Percentiles rank a stretch among this genome's conserved stretches.
These are phyloP conservation scores for Suhomyces yuchorum DNA, from an alignment of 1,139 yeast species.

Conservation along the genomic window DNA sequence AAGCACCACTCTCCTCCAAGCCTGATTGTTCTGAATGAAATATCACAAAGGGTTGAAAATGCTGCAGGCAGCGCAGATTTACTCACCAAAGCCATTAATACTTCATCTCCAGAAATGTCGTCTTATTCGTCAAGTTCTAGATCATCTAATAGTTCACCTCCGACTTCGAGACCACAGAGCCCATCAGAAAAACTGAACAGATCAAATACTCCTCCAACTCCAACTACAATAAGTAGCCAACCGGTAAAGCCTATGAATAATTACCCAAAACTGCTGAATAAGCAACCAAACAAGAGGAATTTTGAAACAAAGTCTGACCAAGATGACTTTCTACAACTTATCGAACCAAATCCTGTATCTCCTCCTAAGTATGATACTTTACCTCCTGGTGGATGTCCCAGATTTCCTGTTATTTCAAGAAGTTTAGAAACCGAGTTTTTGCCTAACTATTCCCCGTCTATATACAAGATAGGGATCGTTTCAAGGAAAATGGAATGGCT, in stretches of 20 bases:
- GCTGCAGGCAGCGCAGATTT: constrained; percentile 8
- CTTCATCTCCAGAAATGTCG: constrained; percentile 10
- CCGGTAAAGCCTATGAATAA: neutral
- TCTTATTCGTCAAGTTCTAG: constrained; percentile 12
- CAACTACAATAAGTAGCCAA: constrained; percentile 1
- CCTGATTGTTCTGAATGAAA: neutral
- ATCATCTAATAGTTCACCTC: constrained; percentile 13
- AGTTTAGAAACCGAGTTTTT: constrained; percentile 21
- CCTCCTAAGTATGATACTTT: constrained; percentile 51
- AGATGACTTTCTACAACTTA: constrained; percentile 32
- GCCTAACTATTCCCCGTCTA: constrained; percentile 59
- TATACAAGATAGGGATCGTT: constrained; percentile 55
- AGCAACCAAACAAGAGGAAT: neutral
- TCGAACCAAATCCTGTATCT: constrained; percentile 53
- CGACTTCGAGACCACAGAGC: constrained; percentile 13
- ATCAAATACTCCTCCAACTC: constrained; percentile 13
- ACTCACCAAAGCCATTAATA: constrained; percentile 1
- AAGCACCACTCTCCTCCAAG: neutral
- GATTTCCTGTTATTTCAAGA: constrained; percentile 45
- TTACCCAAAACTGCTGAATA: neutral
- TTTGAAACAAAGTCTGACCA: constrained; percentile 8
- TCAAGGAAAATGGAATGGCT: constrained; percentile 65
- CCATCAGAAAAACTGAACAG: constrained; percentile 8
- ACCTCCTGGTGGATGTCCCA: constrained; percentile 54
- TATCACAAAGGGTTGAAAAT: neutral